A percentile compares a stretch with the other conserved stretches of the same genome.
phyloP scores from a whole-genome alignment of 1,139 yeast species.

The Zygosaccharomyces pseudobailii region DNA sequence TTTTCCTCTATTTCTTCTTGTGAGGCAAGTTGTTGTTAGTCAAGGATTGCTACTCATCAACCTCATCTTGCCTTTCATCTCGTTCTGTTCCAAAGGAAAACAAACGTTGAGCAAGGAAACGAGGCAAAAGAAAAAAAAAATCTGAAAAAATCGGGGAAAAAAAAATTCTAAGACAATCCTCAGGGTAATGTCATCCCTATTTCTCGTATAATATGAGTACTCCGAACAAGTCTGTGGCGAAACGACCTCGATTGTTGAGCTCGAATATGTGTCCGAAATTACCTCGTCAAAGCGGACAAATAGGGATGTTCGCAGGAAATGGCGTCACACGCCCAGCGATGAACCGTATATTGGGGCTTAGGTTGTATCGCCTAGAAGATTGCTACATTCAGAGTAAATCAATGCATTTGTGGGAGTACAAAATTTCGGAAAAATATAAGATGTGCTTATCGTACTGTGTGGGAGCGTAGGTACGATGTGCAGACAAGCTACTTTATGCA shows the following conservation, averaged over 20 bases:
- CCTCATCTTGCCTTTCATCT: neutral
- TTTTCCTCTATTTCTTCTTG: neutral
- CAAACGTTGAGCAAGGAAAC: slow-evolving; percentile 1
- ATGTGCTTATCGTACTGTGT: too few species aligned
- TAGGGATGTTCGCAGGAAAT: too few species aligned
- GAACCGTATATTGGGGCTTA: too few species aligned
- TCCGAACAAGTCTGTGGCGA: neutral
- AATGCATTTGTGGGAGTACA: too few species aligned
- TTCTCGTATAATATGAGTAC: neutral
- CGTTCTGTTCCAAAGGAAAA: slow-evolving; percentile 4
- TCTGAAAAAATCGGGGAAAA: neutral
- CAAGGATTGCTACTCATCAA: slow-evolving; percentile 1
- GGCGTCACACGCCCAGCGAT: too few species aligned
- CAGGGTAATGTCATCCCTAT: neutral
- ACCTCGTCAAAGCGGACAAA: too few species aligned
- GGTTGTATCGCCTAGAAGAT: too few species aligned
- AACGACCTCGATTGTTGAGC: neutral
- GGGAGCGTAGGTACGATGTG: too few species aligned
- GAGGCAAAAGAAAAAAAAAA: neutral
- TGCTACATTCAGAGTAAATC: too few species aligned
- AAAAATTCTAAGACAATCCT: neutral
- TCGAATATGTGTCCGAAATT: too few species aligned
- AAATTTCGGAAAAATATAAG: too few species aligned
- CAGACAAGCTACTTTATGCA: too few species aligned
- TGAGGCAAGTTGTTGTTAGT: neutral